Evolutionary conservation across 2,329 filamentous ascomycete species (phyloP).

Genomic region (Pseudocercospora pini-densiflorae): DNA sequence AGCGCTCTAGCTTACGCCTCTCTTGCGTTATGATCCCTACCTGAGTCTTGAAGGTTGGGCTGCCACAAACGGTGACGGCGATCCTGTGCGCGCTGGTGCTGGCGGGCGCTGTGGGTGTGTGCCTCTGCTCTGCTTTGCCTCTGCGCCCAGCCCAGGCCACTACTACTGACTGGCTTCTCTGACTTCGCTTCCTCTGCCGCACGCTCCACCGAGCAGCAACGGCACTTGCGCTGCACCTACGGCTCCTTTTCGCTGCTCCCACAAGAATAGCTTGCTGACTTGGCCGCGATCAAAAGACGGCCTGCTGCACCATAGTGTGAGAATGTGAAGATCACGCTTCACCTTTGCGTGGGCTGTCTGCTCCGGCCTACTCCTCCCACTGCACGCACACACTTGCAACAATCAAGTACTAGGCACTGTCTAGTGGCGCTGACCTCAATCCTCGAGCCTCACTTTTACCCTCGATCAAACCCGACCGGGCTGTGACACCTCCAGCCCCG

Average conservation of each 20-base stretch:
- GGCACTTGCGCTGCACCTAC: conserved; percentile 5
- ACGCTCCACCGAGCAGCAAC: not conserved
- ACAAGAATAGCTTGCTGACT: not conserved
- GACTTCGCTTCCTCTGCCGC: conserved; percentile 6
- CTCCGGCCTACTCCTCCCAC: not conserved
- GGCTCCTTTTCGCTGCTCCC: conserved; percentile 11
- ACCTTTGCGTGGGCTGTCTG: not conserved
- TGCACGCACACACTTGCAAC: not conserved
- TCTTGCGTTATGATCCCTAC: conserved; percentile 35
- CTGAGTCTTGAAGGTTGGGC: conserved; percentile 28
- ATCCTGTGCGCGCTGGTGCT: conserved; percentile 9
- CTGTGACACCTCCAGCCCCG: conserved; percentile 26
- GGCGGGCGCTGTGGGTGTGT: not conserved
- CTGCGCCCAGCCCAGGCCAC: not conserved
- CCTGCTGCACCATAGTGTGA: conserved; percentile 1
- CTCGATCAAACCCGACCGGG: conserved; percentile 11
- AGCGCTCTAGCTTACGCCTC: conserved; percentile 26
- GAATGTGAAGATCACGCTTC: conserved; percentile 5
- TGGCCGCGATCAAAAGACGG: not conserved
- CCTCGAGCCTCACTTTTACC: conserved; percentile 30
- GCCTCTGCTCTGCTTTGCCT: conserved; percentile 7
- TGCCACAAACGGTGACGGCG: conserved; percentile 32
- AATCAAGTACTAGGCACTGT: not conserved
- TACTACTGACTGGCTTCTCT: not conserved
- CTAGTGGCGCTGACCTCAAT: not conserved